A percentile compares a stretch with the other conserved stretches of the same genome.
Conservation (phyloP, 768 basidiomycete genomes). For the Tephrocybe sp. region DNA sequence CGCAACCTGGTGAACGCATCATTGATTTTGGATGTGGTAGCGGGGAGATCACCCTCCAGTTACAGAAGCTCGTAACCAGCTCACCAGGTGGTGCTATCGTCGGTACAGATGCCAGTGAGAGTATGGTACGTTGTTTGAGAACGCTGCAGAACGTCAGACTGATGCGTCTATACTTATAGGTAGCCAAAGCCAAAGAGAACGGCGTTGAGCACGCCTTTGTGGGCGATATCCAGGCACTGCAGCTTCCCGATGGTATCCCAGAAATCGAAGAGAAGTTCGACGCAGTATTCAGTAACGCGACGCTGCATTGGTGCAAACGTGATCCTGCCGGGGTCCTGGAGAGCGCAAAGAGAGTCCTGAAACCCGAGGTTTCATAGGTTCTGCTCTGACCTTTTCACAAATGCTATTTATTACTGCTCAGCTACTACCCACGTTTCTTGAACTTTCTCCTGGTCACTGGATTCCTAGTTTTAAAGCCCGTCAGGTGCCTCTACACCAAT, state of each 20-base stretch:
- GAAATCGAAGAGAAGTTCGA: constrained; percentile 49
- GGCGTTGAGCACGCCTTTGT: constrained; percentile 47
- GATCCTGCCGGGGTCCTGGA: constrained; percentile 65
- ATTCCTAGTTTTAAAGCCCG: constrained; percentile 60
- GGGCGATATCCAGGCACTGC: constrained; percentile 52
- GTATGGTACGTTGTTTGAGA: constrained; percentile 54
- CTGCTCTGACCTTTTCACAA: constrained; percentile 82
- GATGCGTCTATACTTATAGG: constrained; percentile 33
- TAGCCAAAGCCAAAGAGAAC: constrained; percentile 47
- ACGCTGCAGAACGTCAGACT: too few species aligned
- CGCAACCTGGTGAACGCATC: constrained; percentile 65
- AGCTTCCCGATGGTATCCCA: constrained; percentile 31
- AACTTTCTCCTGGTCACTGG: constrained; percentile 27
- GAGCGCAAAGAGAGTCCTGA: constrained; percentile 58
- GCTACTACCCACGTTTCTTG: constrained; percentile 62
- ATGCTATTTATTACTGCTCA: constrained; percentile 75
- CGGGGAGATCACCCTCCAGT: constrained; percentile 66
- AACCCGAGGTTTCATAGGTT: constrained; percentile 52
- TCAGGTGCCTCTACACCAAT: constrained; percentile 63
- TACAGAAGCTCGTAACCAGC: constrained; percentile 50
- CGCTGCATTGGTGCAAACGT: constrained; percentile 83
- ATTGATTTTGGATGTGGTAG: constrained; percentile 83
- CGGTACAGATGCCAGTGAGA: constrained; percentile 67
- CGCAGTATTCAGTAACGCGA: constrained; percentile 77
- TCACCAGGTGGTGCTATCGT: constrained; percentile 46